A percentile compares a stretch with the other conserved stretches of the same genome.
These are phyloP conservation scores for Fragilariopsis cylindrus DNA, from an alignment of 108 stramenopile genomes.

Conservation along the genomic window DNA sequence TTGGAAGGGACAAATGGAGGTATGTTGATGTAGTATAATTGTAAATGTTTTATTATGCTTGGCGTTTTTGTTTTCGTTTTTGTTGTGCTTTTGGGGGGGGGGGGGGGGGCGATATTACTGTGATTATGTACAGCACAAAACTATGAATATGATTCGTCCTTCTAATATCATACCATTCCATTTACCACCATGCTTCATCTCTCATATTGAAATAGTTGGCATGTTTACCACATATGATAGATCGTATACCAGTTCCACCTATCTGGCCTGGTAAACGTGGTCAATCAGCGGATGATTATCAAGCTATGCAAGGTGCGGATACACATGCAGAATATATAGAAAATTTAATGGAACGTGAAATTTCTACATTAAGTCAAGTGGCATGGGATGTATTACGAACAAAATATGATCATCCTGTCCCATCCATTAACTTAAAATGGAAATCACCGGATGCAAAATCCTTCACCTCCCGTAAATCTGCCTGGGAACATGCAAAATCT, in stretches of 20 bases:
- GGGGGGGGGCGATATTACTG: no score
- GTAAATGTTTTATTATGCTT: slow-evolving; percentile 5
- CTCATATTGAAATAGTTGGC: slow-evolving; percentile 33
- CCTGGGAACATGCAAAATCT: slow-evolving; percentile 56
- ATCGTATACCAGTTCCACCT: slow-evolving; percentile 46
- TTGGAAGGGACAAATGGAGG: slow-evolving; percentile 41
- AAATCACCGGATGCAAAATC: slow-evolving; percentile 61
- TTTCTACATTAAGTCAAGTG: slow-evolving; percentile 33
- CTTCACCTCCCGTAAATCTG: slow-evolving; percentile 70
- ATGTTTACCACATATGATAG: slow-evolving; percentile 64
- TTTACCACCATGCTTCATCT: no score
- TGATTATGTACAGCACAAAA: no score
- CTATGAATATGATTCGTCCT: no score
- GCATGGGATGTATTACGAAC: slow-evolving; percentile 34
- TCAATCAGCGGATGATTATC: slow-evolving; percentile 30
- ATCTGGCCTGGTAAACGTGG: slow-evolving; percentile 32
- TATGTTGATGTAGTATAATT: slow-evolving; percentile 23
- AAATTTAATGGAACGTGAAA: slow-evolving; percentile 33
- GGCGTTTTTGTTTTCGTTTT: no score
- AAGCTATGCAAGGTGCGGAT: slow-evolving; percentile 16
- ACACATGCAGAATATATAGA: background rate
- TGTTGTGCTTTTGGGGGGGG: no score
- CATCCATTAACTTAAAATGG: slow-evolving; percentile 52
- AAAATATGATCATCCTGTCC: slow-evolving; percentile 35
- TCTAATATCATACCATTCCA: no score